Conservation (phyloP, 495 filamentous ascomycete species). For the Chaetomium cochliodes region DNA sequence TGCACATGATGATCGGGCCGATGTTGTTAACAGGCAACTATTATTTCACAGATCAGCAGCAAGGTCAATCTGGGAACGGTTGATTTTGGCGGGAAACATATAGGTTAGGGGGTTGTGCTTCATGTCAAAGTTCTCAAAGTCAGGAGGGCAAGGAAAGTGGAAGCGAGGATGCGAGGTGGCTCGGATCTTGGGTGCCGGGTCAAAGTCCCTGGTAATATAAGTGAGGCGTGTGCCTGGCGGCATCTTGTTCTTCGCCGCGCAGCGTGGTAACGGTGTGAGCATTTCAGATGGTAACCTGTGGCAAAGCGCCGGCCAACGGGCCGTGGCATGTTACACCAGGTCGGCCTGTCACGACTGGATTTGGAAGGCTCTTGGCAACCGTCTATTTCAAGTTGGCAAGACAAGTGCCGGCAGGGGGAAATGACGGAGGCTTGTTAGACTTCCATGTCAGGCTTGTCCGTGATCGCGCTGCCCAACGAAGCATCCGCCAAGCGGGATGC, state of each 20-base stretch:
- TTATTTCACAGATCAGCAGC: too few relatives aligned
- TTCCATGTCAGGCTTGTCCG: too few relatives aligned
- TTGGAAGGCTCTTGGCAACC: neutral
- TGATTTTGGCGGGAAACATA: too few relatives aligned
- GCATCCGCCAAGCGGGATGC: slow-evolving; percentile 2
- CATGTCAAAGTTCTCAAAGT: neutral
- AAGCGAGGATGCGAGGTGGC: neutral
- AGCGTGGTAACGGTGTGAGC: slow-evolving; percentile 1
- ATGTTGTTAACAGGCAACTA: too few relatives aligned
- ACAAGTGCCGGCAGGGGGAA: neutral
- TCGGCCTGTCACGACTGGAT: neutral
- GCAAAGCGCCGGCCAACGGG: neutral
- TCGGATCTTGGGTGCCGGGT: slow-evolving; percentile 6
- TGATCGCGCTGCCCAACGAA: neutral
- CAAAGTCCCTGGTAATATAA: slow-evolving; percentile 20
- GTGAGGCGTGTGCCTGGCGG: slow-evolving; percentile 5
- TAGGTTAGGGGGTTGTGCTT: too few relatives aligned
- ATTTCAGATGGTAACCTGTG: neutral
- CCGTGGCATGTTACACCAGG: neutral
- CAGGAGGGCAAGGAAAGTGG: neutral
- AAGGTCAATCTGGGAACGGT: too few relatives aligned
- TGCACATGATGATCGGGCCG: too few relatives aligned
- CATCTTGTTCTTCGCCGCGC: neutral
- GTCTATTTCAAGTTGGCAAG: neutral
- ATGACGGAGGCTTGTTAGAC: too few relatives aligned